These are phyloP conservation scores for Collybia nuda DNA, from an alignment of 768 basidiomycete species.

Conservation along the genomic window DNA sequence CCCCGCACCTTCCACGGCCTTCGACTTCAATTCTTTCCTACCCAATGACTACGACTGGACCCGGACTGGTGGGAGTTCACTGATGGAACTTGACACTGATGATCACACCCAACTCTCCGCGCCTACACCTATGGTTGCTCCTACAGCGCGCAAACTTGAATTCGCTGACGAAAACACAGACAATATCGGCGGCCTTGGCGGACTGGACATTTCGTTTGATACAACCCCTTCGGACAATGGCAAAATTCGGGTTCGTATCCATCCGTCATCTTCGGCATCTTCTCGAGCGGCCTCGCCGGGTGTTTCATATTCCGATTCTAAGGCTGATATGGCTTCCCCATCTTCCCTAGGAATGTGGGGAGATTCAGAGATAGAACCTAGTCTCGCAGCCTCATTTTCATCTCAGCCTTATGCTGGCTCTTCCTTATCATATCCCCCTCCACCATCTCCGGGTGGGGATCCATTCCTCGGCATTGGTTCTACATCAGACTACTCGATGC, in stretches of 20 bases:
- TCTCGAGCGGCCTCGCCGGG: conserved; percentile 37
- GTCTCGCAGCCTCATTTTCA: conserved; percentile 25
- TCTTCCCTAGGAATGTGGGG: conserved; percentile 25
- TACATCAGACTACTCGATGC: conserved; percentile 35
- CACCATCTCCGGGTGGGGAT: conserved; percentile 39
- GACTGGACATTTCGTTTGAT: conserved; percentile 75
- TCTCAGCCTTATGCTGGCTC: conserved; percentile 24
- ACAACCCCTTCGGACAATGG: conserved; percentile 61
- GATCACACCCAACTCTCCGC: conserved; percentile 33
- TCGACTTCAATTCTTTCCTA: conserved; percentile 47
- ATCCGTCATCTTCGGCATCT: conserved; percentile 52
- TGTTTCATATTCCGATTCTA: conserved; percentile 19
- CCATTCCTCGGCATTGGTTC: conserved; percentile 61
- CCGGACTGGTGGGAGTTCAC: conserved; percentile 30
- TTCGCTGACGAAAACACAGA: conserved; percentile 46
- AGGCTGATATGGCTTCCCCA: conserved; percentile 23
- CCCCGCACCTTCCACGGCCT: conserved; percentile 41
- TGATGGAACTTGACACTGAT: conserved; percentile 49
- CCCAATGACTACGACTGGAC: conserved; percentile 60
- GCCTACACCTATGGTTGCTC: conserved; percentile 21
- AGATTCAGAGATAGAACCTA: conserved; percentile 18
- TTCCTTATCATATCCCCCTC: conserved; percentile 36
- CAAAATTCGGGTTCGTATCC: conserved; percentile 73
- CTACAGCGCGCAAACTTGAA: conserved; percentile 49
- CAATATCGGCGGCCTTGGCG: conserved; percentile 47